phyloP scores from a whole-genome alignment of 1,284 basidiomycete genomes.

The Cystobasidium slooffiae region DNA sequence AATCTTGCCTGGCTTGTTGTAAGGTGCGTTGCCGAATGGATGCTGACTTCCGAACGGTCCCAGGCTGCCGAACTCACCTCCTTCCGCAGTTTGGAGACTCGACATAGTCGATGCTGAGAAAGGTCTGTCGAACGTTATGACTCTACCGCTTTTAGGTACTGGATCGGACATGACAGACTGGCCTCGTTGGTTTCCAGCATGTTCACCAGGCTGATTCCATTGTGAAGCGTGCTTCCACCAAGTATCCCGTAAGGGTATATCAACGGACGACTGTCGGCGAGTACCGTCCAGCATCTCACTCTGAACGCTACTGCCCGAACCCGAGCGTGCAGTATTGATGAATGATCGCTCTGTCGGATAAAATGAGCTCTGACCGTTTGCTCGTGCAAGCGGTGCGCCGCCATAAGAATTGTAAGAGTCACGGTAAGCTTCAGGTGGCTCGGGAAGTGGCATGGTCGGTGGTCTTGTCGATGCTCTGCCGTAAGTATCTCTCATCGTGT shows the following conservation, averaged over 20 bases:
- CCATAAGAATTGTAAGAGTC: not conserved
- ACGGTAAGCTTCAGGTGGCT: constrained; percentile 8
- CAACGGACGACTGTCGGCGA: constrained; percentile 23
- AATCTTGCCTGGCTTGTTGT: constrained; percentile 18
- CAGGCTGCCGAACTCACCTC: not conserved
- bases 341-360: constrained; percentile 16
- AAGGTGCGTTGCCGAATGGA: constrained; percentile 5
- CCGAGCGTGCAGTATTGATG: constrained; percentile 23
- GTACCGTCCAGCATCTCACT: constrained; percentile 24
- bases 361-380: not conserved
- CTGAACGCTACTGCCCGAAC: constrained; percentile 38
- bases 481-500: constrained; percentile 17
- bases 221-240: constrained; percentile 42
- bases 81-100: constrained; percentile 9
- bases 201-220: constrained; percentile 21
- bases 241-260: constrained; percentile 19
- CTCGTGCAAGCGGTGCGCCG: not conserved
- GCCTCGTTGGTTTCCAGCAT: not conserved
- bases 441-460: constrained; percentile 23
- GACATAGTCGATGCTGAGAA: constrained; percentile 36
- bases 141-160: constrained; percentile 6
- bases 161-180: constrained; percentile 9
- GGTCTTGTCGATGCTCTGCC: constrained; percentile 30
- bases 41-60: constrained; percentile 1
- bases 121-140: constrained; percentile 20